Evolutionary conservation across 1,284 basidiomycete species (phyloP).

Genomic region (Ceratobasidium sp.): DNA sequence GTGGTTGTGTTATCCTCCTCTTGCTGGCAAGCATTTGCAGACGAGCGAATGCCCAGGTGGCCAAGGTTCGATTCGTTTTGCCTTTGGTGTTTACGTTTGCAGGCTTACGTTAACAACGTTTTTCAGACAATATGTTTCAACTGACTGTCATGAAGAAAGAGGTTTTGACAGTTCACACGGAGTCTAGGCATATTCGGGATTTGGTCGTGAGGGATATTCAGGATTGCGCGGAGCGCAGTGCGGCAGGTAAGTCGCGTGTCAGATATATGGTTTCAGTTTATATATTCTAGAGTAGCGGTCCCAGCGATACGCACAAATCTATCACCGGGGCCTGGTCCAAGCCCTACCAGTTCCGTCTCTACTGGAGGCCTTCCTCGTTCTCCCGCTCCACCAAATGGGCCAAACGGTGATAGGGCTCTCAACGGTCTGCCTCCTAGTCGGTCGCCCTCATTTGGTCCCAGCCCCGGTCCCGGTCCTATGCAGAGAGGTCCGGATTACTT

Average conservation of each 20-base stretch:
- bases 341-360: conserved; percentile 29
- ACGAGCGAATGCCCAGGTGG: conserved; percentile 69
- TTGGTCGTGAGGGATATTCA: conserved; percentile 77
- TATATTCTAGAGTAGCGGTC: conserved; percentile 47
- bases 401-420: conserved; percentile 23
- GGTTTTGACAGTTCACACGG: conserved; percentile 73
- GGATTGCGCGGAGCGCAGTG: conserved; percentile 86
- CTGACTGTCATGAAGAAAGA: conserved; percentile 93
- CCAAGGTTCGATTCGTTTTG: conserved; percentile 48
- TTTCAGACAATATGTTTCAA: conserved; percentile 73
- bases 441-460: conserved; percentile 11
- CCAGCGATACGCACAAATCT: conserved; percentile 23
- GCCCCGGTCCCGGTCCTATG: background rate
- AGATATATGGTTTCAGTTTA: conserved; percentile 44
- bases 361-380: conserved; percentile 31
- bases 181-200: conserved; percentile 72
- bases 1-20: conserved; percentile 94
- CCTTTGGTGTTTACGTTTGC: conserved; percentile 17
- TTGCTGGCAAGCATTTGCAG: conserved; percentile 92
- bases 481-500: conserved; percentile 34
- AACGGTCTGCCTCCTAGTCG: conserved; percentile 10
- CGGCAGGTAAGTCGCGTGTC: conserved; percentile 64
- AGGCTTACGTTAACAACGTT: conserved; percentile 41
- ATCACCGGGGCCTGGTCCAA: conserved; percentile 12
- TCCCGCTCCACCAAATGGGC: conserved; percentile 27